Percentiles rank a stretch among this genome's conserved stretches.
Evolutionary conservation across 495 filamentous ascomycete species (phyloP).

Genomic region (Trichoderma virens): DNA sequence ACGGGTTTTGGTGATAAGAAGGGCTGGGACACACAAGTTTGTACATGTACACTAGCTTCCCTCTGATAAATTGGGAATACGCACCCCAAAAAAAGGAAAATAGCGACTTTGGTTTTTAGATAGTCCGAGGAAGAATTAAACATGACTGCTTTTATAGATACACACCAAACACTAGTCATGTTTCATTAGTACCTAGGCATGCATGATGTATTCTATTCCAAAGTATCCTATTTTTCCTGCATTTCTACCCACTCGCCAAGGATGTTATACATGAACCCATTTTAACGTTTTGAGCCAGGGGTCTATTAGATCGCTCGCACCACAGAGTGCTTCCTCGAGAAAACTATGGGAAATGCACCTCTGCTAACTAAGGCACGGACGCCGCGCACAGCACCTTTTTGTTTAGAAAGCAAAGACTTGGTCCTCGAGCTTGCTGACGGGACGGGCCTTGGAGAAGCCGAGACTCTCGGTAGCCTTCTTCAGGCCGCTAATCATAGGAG

Average conservation of each 20-base stretch:
- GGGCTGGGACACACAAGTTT: not conserved
- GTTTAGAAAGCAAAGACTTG: conserved; percentile 96
- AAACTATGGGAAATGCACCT: not conserved
- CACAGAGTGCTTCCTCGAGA: too few relatives aligned
- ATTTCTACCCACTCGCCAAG: too few relatives aligned
- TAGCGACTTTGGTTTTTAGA: not conserved
- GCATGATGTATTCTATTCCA: not conserved
- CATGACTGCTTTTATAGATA: conserved; percentile 1
- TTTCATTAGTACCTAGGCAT: not conserved
- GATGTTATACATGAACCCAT: too few relatives aligned
- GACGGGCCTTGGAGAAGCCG: conserved; percentile 82
- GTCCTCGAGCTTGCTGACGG: conserved; percentile 94
- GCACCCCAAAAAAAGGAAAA: not conserved
- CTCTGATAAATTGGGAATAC: not conserved
- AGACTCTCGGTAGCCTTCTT: conserved; percentile 90
- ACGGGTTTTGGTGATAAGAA: too few relatives aligned
- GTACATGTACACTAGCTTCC: not conserved
- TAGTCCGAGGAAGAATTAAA: not conserved
- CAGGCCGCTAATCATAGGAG: conserved; percentile 93
- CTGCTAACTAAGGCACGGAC: not conserved
- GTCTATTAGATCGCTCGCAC: too few relatives aligned
- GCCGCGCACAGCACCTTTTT: not conserved
- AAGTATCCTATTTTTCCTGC: not conserved
- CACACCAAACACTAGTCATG: not conserved
- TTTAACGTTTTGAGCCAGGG: too few relatives aligned